Evolutionary conservation across 2,329 filamentous ascomycete species (phyloP).

Genomic region (Gnomoniopsis sp.): DNA sequence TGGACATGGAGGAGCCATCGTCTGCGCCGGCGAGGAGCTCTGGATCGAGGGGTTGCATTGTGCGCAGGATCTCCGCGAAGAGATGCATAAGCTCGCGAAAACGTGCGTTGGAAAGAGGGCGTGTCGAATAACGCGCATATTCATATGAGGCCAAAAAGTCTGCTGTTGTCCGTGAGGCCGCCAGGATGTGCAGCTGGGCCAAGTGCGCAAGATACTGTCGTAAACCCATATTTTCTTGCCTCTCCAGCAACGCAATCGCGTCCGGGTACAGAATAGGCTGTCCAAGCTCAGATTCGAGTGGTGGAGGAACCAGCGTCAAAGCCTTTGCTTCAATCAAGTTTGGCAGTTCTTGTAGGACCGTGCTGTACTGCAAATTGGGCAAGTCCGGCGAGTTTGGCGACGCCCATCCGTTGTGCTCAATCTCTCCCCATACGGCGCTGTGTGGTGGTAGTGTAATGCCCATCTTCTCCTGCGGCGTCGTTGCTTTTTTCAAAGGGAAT

Average conservation of each 20-base stretch:
- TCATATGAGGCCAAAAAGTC: conserved; percentile 79
- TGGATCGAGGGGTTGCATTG: conserved; percentile 65
- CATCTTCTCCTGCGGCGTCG: conserved; percentile 34
- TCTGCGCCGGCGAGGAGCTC: conserved; percentile 33
- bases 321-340: conserved; percentile 91
- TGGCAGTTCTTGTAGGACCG: conserved; percentile 79
- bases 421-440: conserved; percentile 69
- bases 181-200: conserved; percentile 61
- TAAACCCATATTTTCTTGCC: conserved; percentile 68
- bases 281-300: conserved; percentile 35
- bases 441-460: conserved; percentile 47
- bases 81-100: conserved; percentile 80
- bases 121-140: conserved; percentile 74
- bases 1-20: conserved; percentile 21
- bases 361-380: conserved; percentile 77
- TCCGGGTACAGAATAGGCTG: conserved; percentile 56
- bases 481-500: conserved; percentile 32
- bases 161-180: conserved; percentile 38
- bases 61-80: conserved; percentile 76
- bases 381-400: conserved; percentile 73
- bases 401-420: conserved; percentile 86
- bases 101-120: conserved; percentile 62
- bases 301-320: conserved; percentile 72
- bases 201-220: conserved; percentile 77
- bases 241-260: conserved; percentile 68